A percentile compares a stretch with the other conserved stretches of the same genome.
These are phyloP conservation scores for Angophora floribunda DNA, from an alignment of 345 rosid species.

Conservation along the genomic window DNA sequence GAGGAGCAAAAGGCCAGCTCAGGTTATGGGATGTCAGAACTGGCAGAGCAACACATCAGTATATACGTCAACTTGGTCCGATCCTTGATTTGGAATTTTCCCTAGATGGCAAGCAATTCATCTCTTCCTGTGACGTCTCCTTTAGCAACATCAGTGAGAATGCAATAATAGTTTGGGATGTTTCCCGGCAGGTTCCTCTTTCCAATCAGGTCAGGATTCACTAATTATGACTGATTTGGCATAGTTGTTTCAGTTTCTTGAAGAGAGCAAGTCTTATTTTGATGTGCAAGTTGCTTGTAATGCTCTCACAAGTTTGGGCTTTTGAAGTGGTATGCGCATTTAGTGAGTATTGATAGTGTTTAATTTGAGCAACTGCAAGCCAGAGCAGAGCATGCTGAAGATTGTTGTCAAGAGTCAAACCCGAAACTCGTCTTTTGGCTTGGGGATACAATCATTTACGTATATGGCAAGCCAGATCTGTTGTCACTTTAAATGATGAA, in stretches of 20 bases:
- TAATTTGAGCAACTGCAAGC: neutral
- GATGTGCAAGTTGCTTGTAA: neutral
- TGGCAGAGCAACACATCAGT: constrained; percentile 46
- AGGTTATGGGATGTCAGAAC: constrained; percentile 78
- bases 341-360: neutral
- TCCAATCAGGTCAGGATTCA: constrained; percentile 68
- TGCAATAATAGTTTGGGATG: constrained; percentile 71
- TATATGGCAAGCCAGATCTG: neutral
- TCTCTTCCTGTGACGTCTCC: constrained; percentile 78
- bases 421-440: neutral
- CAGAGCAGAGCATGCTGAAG: neutral
- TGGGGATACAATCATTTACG: neutral
- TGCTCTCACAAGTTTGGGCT: neutral
- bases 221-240: neutral
- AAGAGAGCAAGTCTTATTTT: neutral
- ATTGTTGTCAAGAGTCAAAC: neutral
- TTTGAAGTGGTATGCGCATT: neutral
- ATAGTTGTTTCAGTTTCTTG: neutral
- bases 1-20: constrained; percentile 66
- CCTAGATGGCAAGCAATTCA: constrained; percentile 48
- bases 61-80: constrained; percentile 47
- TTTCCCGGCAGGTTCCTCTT: constrained; percentile 57
- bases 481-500: neutral
- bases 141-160: constrained; percentile 69
- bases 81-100: constrained; percentile 80